Percentiles rank a stretch among this genome's conserved stretches.
Conservation (phyloP, 2,329 filamentous ascomycete genomes). For the Lecanicillium sp. region DNA sequence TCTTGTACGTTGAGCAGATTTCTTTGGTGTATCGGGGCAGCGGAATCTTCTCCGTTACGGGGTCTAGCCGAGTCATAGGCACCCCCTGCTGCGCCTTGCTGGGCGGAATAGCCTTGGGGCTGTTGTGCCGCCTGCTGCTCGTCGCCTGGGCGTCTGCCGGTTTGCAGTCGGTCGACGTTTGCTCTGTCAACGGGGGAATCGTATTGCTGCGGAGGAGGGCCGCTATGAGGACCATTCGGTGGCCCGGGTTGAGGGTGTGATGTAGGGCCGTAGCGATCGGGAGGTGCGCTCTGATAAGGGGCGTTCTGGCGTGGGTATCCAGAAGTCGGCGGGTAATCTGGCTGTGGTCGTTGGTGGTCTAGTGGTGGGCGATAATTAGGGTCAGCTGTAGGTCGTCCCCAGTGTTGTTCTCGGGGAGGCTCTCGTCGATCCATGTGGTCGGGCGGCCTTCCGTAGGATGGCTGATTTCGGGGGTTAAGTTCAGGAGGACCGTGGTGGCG, state of each 20-base stretch:
- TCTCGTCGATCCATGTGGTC: slow-evolving; percentile 32
- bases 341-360: slow-evolving; percentile 33
- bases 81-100: neutral
- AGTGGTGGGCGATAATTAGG: slow-evolving; percentile 25
- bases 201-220: slow-evolving; percentile 26
- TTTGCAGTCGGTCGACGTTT: slow-evolving; percentile 29
- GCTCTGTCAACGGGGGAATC: slow-evolving; percentile 42
- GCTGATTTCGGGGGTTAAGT: slow-evolving; percentile 35
- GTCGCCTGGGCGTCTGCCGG: slow-evolving; percentile 8
- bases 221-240: slow-evolving; percentile 12
- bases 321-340: slow-evolving; percentile 38
- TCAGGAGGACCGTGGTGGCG: slow-evolving; percentile 32
- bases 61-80: slow-evolving; percentile 31
- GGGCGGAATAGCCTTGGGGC: slow-evolving; percentile 21
- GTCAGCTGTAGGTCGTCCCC: slow-evolving; percentile 23
- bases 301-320: slow-evolving; percentile 24
- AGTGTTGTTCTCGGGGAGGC: slow-evolving; percentile 22
- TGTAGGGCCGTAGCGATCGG: slow-evolving; percentile 25
- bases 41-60: slow-evolving; percentile 39
- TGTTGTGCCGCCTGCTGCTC: slow-evolving; percentile 29
- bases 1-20: slow-evolving; percentile 73
- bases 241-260: slow-evolving; percentile 24
- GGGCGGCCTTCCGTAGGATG: slow-evolving; percentile 35
- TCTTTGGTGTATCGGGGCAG: slow-evolving; percentile 49
- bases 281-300: slow-evolving; percentile 20